phyloP scores from a whole-genome alignment of 805 yeast genomes.

The Crinitomyces ghanaensis region DNA sequence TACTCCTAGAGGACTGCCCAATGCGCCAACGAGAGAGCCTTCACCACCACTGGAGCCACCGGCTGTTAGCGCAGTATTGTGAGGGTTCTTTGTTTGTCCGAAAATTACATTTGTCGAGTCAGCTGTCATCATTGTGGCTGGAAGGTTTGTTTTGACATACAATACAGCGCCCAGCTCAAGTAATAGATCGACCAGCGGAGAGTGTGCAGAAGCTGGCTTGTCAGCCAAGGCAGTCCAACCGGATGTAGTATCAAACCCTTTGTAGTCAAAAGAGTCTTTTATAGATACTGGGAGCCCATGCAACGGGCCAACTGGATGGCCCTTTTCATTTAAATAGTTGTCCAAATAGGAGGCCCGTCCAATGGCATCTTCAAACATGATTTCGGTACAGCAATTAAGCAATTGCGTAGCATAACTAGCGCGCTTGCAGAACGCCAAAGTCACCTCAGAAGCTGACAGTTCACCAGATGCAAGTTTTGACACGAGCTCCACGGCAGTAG shows the following conservation, averaged over 20 bases:
- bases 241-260: constrained; percentile 38
- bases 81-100: constrained; percentile 38
- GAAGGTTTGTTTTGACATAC: constrained; percentile 43
- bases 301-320: constrained; percentile 45
- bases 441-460: constrained; percentile 27
- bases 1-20: constrained; percentile 40
- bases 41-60: constrained; percentile 54
- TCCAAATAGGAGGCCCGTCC: constrained; percentile 45
- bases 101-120: constrained; percentile 35
- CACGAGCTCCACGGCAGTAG: constrained; percentile 22
- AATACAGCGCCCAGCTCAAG: constrained; percentile 38
- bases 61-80: constrained; percentile 33
- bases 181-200: constrained; percentile 7
- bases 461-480: constrained; percentile 26
- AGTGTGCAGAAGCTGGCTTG: constrained; percentile 23
- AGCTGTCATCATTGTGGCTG: constrained; percentile 40
- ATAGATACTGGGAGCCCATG: constrained; percentile 58
- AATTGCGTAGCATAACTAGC: constrained; percentile 50
- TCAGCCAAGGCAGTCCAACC: constrained; percentile 28
- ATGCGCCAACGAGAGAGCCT: constrained; percentile 35
- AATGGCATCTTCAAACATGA: constrained; percentile 48
- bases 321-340: constrained; percentile 34
- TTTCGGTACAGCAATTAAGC: constrained; percentile 34
- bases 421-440: constrained; percentile 45
- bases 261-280: constrained; percentile 39